Percentiles rank a stretch among this genome's conserved stretches.
Evolutionary conservation across 2,329 filamentous ascomycete genomes (phyloP).

Genomic region (Epichloe brachyelytri): DNA sequence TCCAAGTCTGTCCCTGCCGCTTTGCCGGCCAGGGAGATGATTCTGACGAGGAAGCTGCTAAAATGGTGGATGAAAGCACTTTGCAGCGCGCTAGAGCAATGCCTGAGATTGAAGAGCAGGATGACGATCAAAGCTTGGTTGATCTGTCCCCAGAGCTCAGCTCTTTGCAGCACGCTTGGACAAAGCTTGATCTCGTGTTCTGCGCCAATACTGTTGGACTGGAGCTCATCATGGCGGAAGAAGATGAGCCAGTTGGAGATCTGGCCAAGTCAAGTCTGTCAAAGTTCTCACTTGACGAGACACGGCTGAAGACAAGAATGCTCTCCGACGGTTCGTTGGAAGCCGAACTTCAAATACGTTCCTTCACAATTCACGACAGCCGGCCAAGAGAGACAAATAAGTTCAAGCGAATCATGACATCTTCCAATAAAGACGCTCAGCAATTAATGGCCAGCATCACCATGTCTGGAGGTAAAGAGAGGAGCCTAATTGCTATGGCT

Average conservation of each 20-base stretch:
- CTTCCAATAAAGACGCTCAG: constrained; percentile 87
- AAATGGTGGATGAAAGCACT: constrained; percentile 53
- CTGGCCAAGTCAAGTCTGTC: constrained; percentile 73
- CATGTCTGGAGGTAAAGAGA: constrained; percentile 73
- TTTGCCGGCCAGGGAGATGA: constrained; percentile 59
- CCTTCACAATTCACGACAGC: constrained; percentile 89
- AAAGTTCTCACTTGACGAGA: constrained; percentile 88
- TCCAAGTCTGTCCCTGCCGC: constrained; percentile 78
- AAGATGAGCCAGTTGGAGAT: constrained; percentile 66
- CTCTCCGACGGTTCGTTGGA: constrained; percentile 84
- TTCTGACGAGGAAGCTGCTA: constrained; percentile 58
- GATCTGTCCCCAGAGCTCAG: constrained; percentile 59
- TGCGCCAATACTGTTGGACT: constrained; percentile 76
- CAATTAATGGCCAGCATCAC: constrained; percentile 97
- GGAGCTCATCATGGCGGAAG: constrained; percentile 68
- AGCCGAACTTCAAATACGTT: constrained; percentile 83
- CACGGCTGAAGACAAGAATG: constrained; percentile 82
- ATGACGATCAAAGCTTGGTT: constrained; percentile 29
- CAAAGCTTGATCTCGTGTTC: constrained; percentile 85
- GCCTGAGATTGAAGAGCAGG: constrained; percentile 16
- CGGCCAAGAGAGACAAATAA: constrained; percentile 85
- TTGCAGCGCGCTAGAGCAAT: constrained; percentile 34
- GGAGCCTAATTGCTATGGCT: constrained; percentile 76
- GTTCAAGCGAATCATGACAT: constrained; percentile 95
- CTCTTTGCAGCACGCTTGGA: constrained; percentile 62